Percentiles rank a stretch among this genome's conserved stretches.
These are phyloP conservation scores for Agroathelia rolfsii DNA, from an alignment of 1,284 basidiomycete species.

Conservation along the genomic window DNA sequence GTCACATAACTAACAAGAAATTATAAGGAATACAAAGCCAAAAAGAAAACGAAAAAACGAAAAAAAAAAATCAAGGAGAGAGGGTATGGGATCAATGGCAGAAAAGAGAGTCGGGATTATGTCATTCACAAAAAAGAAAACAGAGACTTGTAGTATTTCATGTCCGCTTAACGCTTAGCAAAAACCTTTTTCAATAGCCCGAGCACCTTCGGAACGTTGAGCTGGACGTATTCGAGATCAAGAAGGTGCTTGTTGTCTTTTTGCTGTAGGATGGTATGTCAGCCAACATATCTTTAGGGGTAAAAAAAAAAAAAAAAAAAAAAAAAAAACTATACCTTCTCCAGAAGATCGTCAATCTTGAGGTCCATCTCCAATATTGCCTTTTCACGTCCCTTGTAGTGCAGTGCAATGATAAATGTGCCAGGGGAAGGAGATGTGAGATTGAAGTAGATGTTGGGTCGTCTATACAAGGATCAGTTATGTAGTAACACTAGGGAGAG, in stretches of 20 bases:
- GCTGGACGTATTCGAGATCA: slow-evolving; percentile 95
- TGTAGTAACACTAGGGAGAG: slow-evolving; percentile 5
- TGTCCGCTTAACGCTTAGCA: slow-evolving; percentile 58
- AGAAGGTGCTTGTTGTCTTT: slow-evolving; percentile 95
- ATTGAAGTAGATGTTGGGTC: slow-evolving; percentile 97
- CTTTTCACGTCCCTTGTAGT: slow-evolving; percentile 99
- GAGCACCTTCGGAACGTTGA: slow-evolving; percentile 93
- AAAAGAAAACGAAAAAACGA: slow-evolving; percentile 11
- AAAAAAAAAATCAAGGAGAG: slow-evolving; percentile 13
- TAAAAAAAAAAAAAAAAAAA: slow-evolving; percentile 1
- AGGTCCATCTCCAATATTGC: slow-evolving; percentile 99
- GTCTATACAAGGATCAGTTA: slow-evolving; percentile 36
- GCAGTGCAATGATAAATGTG: slow-evolving; percentile 96
- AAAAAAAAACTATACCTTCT: slow-evolving; percentile 56
- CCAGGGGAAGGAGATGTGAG: slow-evolving; percentile 96
- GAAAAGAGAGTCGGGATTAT: slow-evolving; percentile 19
- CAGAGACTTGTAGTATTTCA: slow-evolving; percentile 13
- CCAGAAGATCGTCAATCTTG: slow-evolving; percentile 96
- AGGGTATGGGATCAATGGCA: slow-evolving; percentile 21
- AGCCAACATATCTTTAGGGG: slow-evolving; percentile 12
- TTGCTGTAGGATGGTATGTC: slow-evolving; percentile 50
- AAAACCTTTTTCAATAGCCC: slow-evolving; percentile 88
- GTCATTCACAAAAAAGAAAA: slow-evolving; percentile 19
- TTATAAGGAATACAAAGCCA: slow-evolving; percentile 17
- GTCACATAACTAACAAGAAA: slow-evolving; percentile 25